Evolutionary conservation across 257 asterid species (phyloP), one percentile per base, ranked within the genome.

Genomic region (Henckelia pumila): DNA sequence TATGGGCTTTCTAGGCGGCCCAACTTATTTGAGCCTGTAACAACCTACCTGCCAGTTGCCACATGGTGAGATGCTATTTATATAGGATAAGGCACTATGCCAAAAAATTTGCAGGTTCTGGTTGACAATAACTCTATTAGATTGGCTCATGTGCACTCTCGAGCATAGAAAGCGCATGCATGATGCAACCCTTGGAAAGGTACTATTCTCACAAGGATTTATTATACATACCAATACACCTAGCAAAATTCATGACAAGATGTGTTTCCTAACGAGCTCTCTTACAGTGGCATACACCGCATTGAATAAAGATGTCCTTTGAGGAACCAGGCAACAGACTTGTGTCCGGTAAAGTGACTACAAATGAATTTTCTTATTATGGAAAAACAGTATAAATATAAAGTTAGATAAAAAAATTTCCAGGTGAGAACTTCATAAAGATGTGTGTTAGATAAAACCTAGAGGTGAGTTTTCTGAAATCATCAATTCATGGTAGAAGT

Each of bases 401-500:
- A 16, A 33, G 13, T 37, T 71, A 26, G 63, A 71, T 62, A 17
- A 40, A 13, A 60, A 50, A n/a, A 2, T 8, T 26, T 29, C 7
- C 7, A 58, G 20, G 7, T 28, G 74, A 9, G 35, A 65, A 56
- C 71, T 58, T 52, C 57, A 44, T 58, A 59, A 40, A 30, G 10
- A 58, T 61, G 65, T 61, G 61, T 50, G 66, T 70, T 37, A 67
- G 57, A 57, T 33, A 73, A 66, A 29, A 71, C 62, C 67, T 35
- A 58, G 69, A 32, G 66, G 37, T 71, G 35, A 64, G 70, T 64
- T 58, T 8, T 33, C 35, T 49, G 17, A 37, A 16, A 68, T 25
- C 63, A 71, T 37, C 59, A 72, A 74, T 25, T 9, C 70, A 78
- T 73, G 74, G 68, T 66, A 77, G 73, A 44, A 69, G 64, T 68